Conservation (phyloP, 208 protist species). For the Acanthamoeba triangularis region DNA sequence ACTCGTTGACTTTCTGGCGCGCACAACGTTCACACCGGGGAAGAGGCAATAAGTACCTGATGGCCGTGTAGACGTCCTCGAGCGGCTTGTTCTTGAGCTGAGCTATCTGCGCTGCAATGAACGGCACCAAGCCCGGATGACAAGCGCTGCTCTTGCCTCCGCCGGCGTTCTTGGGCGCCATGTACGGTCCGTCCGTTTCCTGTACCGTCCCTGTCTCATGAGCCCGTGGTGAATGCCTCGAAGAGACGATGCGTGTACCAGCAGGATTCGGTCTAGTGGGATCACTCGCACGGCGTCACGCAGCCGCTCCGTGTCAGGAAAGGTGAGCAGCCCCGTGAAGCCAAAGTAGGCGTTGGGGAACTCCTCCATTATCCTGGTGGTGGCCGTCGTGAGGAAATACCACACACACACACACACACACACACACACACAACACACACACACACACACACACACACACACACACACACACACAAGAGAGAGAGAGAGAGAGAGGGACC, state of each 20-base stretch:
- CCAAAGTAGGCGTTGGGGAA: slow-evolving; percentile 90
- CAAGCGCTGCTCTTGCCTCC: slow-evolving; percentile 9
- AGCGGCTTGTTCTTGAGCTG: slow-evolving; percentile 23
- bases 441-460: too few relatives aligned
- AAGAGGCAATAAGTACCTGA: neutral
- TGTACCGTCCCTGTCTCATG: neutral
- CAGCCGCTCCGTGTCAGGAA: slow-evolving; percentile 75
- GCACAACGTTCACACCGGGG: neutral
- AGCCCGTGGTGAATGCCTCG: neutral
- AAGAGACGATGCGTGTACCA: slow-evolving; percentile 61
- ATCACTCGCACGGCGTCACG: slow-evolving; percentile 81
- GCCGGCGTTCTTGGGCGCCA: slow-evolving; percentile 88
- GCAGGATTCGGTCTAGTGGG: slow-evolving; percentile 88
- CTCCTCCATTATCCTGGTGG: slow-evolving; percentile 81
- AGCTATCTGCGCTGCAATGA: slow-evolving; percentile 32
- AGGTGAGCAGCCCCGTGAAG: slow-evolving; percentile 92
- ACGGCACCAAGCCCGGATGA: slow-evolving; percentile 32
- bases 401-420: too few relatives aligned
- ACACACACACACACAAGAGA: too few relatives aligned
- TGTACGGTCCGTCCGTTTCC: slow-evolving; percentile 93
- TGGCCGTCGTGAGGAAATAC: neutral
- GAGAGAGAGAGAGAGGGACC: neutral
- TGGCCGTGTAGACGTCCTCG: neutral
- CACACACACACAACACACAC: too few relatives aligned
- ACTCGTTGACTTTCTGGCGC: neutral